These are phyloP conservation scores for Cladophialophora bantiana DNA, from an alignment of 2,329 filamentous ascomycete genomes.

Conservation along the genomic window DNA sequence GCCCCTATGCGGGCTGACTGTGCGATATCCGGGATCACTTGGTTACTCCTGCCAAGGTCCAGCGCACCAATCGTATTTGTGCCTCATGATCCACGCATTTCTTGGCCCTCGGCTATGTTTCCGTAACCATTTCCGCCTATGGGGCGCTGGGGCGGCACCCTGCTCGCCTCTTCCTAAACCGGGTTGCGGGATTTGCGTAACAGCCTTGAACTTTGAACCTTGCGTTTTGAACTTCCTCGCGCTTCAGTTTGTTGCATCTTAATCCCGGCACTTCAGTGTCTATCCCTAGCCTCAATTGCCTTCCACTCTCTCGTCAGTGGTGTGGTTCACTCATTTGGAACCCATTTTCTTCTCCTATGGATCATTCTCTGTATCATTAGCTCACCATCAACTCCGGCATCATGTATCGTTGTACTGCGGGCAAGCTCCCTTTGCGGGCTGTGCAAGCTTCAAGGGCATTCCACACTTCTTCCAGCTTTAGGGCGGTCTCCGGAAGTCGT, in stretches of 20 bases:
- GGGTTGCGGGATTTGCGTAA: conserved; percentile 9
- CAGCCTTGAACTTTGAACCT: conserved; percentile 8
- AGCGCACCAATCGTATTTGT: background rate
- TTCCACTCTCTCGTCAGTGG: conserved; percentile 27
- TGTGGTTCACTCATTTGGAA: conserved; percentile 18
- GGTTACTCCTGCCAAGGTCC: background rate
- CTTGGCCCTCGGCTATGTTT: conserved; percentile 1
- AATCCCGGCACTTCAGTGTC: conserved; percentile 9
- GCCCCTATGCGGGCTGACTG: too few relatives aligned
- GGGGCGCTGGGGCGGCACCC: background rate
- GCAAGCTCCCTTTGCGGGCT: conserved; percentile 34
- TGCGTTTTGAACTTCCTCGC: background rate
- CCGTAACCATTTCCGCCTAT: background rate
- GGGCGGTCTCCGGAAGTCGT: conserved; percentile 16
- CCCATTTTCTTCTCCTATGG: conserved; percentile 32
- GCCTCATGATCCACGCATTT: background rate
- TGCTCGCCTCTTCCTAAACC: background rate
- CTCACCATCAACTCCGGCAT: conserved; percentile 15
- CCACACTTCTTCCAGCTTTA: conserved; percentile 23
- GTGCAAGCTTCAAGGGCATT: conserved; percentile 32
- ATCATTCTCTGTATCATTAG: conserved; percentile 36
- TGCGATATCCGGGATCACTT: too few relatives aligned
- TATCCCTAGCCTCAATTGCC: conserved; percentile 5
- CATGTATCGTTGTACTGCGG: conserved; percentile 37
- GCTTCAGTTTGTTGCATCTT: conserved; percentile 6